Evolutionary conservation across 192 early-diverging fungal genomes (phyloP).

Genomic region (Coemansia sp.): DNA sequence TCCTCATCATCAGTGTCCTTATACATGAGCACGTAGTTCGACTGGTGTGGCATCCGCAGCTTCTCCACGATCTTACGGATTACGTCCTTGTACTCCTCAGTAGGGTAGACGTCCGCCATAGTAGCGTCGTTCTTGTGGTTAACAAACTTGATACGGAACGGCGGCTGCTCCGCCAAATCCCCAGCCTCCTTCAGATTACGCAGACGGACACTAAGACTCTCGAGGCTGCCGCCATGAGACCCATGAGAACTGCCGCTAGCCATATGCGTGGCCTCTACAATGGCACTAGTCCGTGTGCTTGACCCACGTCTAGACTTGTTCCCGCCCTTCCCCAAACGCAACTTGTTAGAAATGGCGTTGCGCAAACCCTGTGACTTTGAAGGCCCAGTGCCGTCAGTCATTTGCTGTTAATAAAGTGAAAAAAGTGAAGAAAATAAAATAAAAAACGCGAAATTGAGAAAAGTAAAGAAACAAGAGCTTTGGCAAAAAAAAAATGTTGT

Average conservation of each 20-base stretch:
- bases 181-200: slow-evolving; percentile 18
- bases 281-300: slow-evolving; percentile 33
- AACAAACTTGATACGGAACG: slow-evolving; percentile 52
- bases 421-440: slow-evolving; percentile 13
- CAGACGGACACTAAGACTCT: slow-evolving; percentile 31
- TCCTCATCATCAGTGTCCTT: slow-evolving; percentile 52
- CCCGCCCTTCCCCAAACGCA: slow-evolving; percentile 34
- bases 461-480: slow-evolving; percentile 11
- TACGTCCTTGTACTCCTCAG: slow-evolving; percentile 38
- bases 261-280: slow-evolving; percentile 11
- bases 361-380: slow-evolving; percentile 6
- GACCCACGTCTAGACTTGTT: slow-evolving; percentile 40
- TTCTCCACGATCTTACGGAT: slow-evolving; percentile 38
- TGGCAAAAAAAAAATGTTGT: neutral
- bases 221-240: slow-evolving; percentile 15
- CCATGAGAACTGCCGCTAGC: slow-evolving; percentile 6
- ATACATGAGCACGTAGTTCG: slow-evolving; percentile 47
- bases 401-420: neutral
- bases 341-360: slow-evolving; percentile 9
- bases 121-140: slow-evolving; percentile 43
- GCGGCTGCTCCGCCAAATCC: neutral
- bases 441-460: slow-evolving; percentile 13
- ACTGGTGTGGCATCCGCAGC: slow-evolving; percentile 36
- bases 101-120: slow-evolving; percentile 46
- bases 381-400: slow-evolving; percentile 2